These are phyloP conservation scores for Urostyla sp. DNA, from an alignment of 73 alveolate genomes.

Conservation along the genomic window DNA sequence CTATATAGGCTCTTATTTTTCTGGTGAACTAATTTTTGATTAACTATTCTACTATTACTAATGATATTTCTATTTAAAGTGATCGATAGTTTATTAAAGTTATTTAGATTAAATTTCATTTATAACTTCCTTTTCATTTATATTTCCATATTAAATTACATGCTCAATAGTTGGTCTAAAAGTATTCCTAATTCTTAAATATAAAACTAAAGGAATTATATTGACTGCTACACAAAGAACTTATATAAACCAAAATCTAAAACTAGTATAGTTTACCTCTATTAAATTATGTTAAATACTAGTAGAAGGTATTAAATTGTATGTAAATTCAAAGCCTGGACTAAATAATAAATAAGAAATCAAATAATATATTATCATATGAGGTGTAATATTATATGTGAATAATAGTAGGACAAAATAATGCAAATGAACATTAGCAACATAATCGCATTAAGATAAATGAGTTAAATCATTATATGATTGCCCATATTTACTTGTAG, in stretches of 20 bases:
- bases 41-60: conserved; percentile 15
- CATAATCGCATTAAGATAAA: conserved; percentile 24
- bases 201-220: conserved; percentile 14
- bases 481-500: conserved; percentile 8
- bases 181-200: background rate
- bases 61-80: conserved; percentile 14
- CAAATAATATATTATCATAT: conserved; percentile 3
- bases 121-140: background rate
- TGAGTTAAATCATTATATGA: conserved; percentile 8
- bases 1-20: too few relatives aligned
- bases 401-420: background rate
- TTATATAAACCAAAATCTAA: conserved; percentile 5
- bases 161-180: conserved; percentile 33
- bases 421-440: conserved; percentile 10
- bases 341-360: conserved; percentile 17
- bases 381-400: conserved; percentile 15
- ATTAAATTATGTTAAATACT: background rate
- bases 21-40: too few relatives aligned
- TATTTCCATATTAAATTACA: background rate
- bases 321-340: background rate
- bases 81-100: conserved; percentile 14
- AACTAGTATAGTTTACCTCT: conserved; percentile 14
- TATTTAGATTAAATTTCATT: conserved; percentile 5
- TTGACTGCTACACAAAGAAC: background rate
- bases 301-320: background rate